Base-by-base conservation (phyloP, 1,139 yeast species). In the Kodamaea sp. region DNA sequence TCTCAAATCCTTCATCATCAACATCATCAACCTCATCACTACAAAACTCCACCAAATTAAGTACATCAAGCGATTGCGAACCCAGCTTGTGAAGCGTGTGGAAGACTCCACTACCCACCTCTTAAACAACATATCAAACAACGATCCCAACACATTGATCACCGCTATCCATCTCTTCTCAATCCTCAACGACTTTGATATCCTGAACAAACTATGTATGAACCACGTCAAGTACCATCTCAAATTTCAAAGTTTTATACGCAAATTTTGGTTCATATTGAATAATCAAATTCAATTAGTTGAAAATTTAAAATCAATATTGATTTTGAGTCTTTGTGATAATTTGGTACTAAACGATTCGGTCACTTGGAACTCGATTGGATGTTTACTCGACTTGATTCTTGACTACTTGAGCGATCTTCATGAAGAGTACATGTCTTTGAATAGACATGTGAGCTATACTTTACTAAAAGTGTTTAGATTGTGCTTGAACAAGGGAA, bases 111-210 rank as follows among this genome's bases (percentile, higher is more conserved):
- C 35, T 35, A 20, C 43, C 36, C 5, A 32, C 38, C n/a, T 32
- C 38, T 7, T 36, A 48, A 15, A 15, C 11, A 37, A 34, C 11
- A 11, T 40, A 15, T 25, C 27, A 7, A 38, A 33, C 24, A 6
- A 31, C 29, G 23, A 27, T 12, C 10, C 28, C 32, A 31, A 36
- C 11, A 34, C 30, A n/a, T 31, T 44, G 10, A 15, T 36, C 7
- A 37, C 43, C 3, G 39, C 53, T 0, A 55, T 61, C 4, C 71
- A 70, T 39, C 50, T 68, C 10, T 66, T 60, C 40, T 54, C 70
- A 5, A 59, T 70, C 4, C 41, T 70, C 20, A 63, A 66, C 43
- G 74, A 69, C 44, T 58, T 55, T 40, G 75, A 67, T 30, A 47
- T 70, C 7, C 45, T 65, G n/a, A 48, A 50, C 10, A 67, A 63